Evolutionary conservation across 1,284 basidiomycete genomes (phyloP).

Genomic region (Somion occarium): DNA sequence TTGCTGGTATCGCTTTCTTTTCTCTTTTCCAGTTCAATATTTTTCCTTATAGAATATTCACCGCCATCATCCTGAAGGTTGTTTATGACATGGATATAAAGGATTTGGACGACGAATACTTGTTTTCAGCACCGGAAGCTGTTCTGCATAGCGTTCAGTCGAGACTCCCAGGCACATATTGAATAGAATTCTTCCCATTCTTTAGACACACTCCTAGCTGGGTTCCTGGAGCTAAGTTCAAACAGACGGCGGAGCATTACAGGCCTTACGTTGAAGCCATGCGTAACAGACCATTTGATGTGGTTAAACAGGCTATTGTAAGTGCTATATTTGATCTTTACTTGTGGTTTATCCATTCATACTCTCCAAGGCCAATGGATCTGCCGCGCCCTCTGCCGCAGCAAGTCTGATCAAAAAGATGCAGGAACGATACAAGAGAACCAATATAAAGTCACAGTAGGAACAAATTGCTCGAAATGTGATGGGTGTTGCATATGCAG

Average conservation of each 20-base stretch:
- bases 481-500: slow-evolving; percentile 4
- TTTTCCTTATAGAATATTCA: slow-evolving; percentile 7
- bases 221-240: slow-evolving; percentile 17
- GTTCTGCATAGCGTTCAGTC: slow-evolving; percentile 7
- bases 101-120: slow-evolving; percentile 10
- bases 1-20: not conserved
- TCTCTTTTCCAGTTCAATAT: not conserved
- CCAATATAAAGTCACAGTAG: not conserved
- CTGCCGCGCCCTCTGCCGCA: not conserved
- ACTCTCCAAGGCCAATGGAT: not conserved
- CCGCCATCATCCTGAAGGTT: slow-evolving; percentile 14
- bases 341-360: not conserved
- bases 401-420: not conserved
- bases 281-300: slow-evolving; percentile 9
- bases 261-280: slow-evolving; percentile 4
- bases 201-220: slow-evolving; percentile 18
- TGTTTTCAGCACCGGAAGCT: slow-evolving; percentile 11
- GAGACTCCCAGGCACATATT: slow-evolving; percentile 11
- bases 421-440: not conserved
- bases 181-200: slow-evolving; percentile 17
- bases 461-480: slow-evolving; percentile 1
- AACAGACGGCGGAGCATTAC: slow-evolving; percentile 10
- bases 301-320: slow-evolving; percentile 9
- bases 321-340: not conserved
- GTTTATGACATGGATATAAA: slow-evolving; percentile 14